Base-by-base conservation (phyloP, 2,329 filamentous ascomycete genomes). In the Colletotrichum shisoi region DNA sequence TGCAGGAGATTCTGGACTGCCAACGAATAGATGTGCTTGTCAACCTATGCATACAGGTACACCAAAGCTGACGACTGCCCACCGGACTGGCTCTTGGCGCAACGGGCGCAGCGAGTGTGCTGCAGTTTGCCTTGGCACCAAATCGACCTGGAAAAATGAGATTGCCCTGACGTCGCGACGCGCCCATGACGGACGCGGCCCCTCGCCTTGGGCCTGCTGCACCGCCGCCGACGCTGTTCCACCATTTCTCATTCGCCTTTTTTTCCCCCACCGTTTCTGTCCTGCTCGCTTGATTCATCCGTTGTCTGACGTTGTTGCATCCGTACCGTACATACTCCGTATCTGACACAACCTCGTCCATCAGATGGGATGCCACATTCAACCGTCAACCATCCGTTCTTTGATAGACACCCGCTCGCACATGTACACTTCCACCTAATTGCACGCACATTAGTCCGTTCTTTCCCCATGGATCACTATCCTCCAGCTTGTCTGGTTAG, bases 221-320 rank as follows among this genome's bases (percentile, higher is more conserved):
- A 56, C 51, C 49, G 21, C 40, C 42, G 13, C 45, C 59, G 19
- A 27, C 42, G 11, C 27, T 31, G 9, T 37, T 39, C 19, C 44
- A 49, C 31, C 34, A n/a, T 57, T 57, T 46, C 56, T 21, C 42
- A 2, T 42, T 9, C 42, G n/a, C 51, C 51, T 34, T 53, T 58
- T 58, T 12, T 12, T n/a, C 24, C 40, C 15, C 27, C 27, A 9
- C 31, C 31, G 31, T 67, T 57, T 63, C 46, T 37, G 37, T 31
- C n/a, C n/a, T 6, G 48, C 46, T 54, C 54, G 53, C 51, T 62
- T 64, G 64, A 54, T 64, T 64, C 54, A 67, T 59, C 53, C 37
- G 27, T 58, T 59, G 61, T 64, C 49, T 48, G 61, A 54, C 24
- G 37, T 42, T 19, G 64, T 58, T 54, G 46, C 51, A 44, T 15